Base-by-base conservation (phyloP, 257 asterid species). In the Scutellaria minor region DNA sequence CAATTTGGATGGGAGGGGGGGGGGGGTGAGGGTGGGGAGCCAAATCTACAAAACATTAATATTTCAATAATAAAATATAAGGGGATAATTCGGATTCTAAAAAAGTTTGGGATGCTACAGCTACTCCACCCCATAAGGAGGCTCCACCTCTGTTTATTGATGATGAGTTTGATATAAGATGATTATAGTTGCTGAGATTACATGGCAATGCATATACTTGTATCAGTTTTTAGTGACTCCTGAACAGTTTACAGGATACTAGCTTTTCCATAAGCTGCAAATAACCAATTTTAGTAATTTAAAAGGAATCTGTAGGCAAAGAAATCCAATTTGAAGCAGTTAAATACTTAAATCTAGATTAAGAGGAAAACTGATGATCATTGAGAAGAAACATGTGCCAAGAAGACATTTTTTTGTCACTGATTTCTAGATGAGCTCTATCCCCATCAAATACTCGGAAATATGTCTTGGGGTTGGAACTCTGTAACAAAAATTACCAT, bases 251-350 rank as follows among this genome's bases (percentile, higher is more conserved):
- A 48, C 10, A 11, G 24, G 27, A 46, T 61, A 8, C 15, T 47
- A 20, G 57, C 13, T 70, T 54, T 14, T 40, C 11, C 35, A 55
- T 67, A 22, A 66, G 22, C 63, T 59, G 14, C 15, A 27, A 11
- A 56, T 40, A 12, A 6, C 13, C 60, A 35, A 66, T 41, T 61
- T 66, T 37, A 46, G 13, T 54, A 31, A 40, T 31, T 31, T 18
- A 20, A 15, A 35, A 20, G 68, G 27, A 41, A 2, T 2, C 1
- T 27, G 66, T 45, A 15, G 44, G 42, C 35, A 12, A 56, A 41
- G n/a, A 46, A 71, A 60, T 62, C 42, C 24, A 13, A 15, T n/a
- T 71, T 20, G 57, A 59, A 45, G 13, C 59, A 47, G 47, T 14
- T 61, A 42, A 24, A 54, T 10, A 12, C 44, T 11, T 44, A 12